Evolutionary conservation across 116 monocot genomes (phyloP), one percentile per base, ranked within the genome.

Genomic region (Cymodocea nodosa): DNA sequence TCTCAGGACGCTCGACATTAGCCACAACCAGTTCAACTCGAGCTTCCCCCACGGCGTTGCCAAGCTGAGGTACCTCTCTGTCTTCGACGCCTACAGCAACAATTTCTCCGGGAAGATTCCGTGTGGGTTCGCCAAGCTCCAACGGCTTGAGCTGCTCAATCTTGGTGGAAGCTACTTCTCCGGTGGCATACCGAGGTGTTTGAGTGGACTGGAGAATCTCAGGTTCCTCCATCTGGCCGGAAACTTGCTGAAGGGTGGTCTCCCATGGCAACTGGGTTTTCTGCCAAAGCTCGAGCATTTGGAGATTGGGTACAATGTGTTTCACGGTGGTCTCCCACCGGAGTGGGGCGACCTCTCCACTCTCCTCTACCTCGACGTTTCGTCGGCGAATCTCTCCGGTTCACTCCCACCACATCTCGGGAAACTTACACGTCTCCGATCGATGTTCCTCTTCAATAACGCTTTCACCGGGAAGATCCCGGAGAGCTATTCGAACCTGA

Each of bases 361-460:
- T 1, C 89, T 94, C 70, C 63, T 54, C 1, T 94, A 94, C 66
- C 66, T 94, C 15, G 89, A 89, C 51, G 53, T 86, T 68, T 83
- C 94, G 23, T 86, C 82, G 3, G 82, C 84, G 19, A 82, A 79
- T 53, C 69, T 94, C 5, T 78, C 84, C 40, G 89, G 83, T 16
- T 12, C 8, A 39, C 35, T 93, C 30, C 83, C 86, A 23, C 59
- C 55, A 49, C 80, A 77, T 56, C 50, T 86, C 52, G 94, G 84
- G 19, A 75, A 66, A n/a, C 86, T 86, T 40, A 63, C 73, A 0
- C 23, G 15, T 16, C 77, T 94, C 3, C 78, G 84, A 51, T 75
- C 75, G 6, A 37, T 89, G 62, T 84, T 94, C 68, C 77, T 94
- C 17, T 94, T 94, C 82, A 78, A 86, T 60, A 94, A 94, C 70